Conservation (phyloP, 2,329 filamentous ascomycete genomes). For the Trichoderma sp. region DNA sequence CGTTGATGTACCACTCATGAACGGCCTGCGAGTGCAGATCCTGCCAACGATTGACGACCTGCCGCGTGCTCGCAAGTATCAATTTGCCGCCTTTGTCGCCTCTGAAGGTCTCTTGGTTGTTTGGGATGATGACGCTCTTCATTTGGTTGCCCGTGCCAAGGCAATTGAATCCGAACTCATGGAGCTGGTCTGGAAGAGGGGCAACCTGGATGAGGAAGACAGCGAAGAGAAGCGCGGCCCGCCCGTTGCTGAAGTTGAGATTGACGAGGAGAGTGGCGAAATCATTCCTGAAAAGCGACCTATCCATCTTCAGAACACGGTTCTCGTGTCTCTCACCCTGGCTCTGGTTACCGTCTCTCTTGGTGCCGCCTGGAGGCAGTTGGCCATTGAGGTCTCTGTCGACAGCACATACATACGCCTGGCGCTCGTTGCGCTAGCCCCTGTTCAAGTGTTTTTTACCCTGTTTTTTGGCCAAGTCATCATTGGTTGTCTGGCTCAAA, state of each 20-base stretch:
- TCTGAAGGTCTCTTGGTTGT: constrained; percentile 71
- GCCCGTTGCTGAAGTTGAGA: constrained; percentile 53
- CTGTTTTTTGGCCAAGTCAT: constrained; percentile 81
- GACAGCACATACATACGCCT: constrained; percentile 65
- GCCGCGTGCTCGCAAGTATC: constrained; percentile 70
- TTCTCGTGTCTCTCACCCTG: constrained; percentile 67
- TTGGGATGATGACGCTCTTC: constrained; percentile 78
- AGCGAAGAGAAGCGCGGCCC: constrained; percentile 54
- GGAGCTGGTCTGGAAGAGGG: constrained; percentile 72
- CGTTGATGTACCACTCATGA: constrained; percentile 73
- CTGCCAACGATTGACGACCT: constrained; percentile 71
- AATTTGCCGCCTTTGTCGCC: constrained; percentile 78
- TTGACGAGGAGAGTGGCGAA: constrained; percentile 73
- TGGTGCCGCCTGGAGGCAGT: constrained; percentile 68
- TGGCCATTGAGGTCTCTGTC: constrained; percentile 68
- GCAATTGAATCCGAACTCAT: constrained; percentile 75
- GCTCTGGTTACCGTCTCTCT: constrained; percentile 65
- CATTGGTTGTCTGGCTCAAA: constrained; percentile 72
- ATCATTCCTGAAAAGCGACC: constrained; percentile 64
- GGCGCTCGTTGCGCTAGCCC: constrained; percentile 65
- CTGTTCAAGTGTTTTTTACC: constrained; percentile 77
- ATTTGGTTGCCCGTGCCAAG: constrained; percentile 69
- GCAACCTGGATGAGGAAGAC: constrained; percentile 55
- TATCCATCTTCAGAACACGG: constrained; percentile 69
- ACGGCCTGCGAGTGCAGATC: constrained; percentile 76